Percentiles rank a stretch among this genome's conserved stretches.
phyloP scores from a whole-genome alignment of 2,329 filamentous ascomycete species.

The Pestalotiopsis sp. region DNA sequence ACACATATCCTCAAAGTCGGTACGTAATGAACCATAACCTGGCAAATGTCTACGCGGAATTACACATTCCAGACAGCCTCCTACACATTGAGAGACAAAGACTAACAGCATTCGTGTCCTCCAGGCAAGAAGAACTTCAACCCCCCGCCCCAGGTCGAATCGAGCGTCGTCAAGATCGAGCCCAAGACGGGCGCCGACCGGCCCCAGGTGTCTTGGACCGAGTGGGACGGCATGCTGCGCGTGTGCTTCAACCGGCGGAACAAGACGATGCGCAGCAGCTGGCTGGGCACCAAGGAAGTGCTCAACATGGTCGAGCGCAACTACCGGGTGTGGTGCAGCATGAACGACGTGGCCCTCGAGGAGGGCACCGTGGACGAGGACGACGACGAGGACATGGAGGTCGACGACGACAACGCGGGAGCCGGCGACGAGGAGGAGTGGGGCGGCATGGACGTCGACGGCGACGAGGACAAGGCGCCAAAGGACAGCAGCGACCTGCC shows the following conservation, averaged over 20 bases:
- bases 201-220: slow-evolving; percentile 88
- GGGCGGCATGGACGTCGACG: slow-evolving; percentile 53
- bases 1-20: slow-evolving; percentile 85
- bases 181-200: slow-evolving; percentile 77
- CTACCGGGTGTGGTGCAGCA: slow-evolving; percentile 86
- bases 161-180: slow-evolving; percentile 85
- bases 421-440: slow-evolving; percentile 44
- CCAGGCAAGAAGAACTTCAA: slow-evolving; percentile 80
- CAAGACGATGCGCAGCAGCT: slow-evolving; percentile 81
- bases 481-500: slow-evolving; percentile 69
- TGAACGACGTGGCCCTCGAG: slow-evolving; percentile 79
- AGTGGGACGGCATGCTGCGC: slow-evolving; percentile 88
- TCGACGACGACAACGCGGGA: slow-evolving; percentile 40
- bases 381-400: slow-evolving; percentile 37
- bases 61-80: not conserved
- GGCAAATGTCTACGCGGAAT: not conserved
- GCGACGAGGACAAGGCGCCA: slow-evolving; percentile 37
- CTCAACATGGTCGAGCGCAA: slow-evolving; percentile 83
- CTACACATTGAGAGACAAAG: not conserved
- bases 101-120: not conserved
- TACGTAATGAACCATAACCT: slow-evolving; percentile 29
- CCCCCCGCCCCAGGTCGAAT: slow-evolving; percentile 90
- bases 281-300: slow-evolving; percentile 78
- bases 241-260: slow-evolving; percentile 87
- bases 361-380: slow-evolving; percentile 58